Percentiles rank a stretch among this genome's conserved stretches.
These are phyloP conservation scores for Stachybotrys chartarum DNA, from an alignment of 2,329 filamentous ascomycete genomes.

Conservation along the genomic window DNA sequence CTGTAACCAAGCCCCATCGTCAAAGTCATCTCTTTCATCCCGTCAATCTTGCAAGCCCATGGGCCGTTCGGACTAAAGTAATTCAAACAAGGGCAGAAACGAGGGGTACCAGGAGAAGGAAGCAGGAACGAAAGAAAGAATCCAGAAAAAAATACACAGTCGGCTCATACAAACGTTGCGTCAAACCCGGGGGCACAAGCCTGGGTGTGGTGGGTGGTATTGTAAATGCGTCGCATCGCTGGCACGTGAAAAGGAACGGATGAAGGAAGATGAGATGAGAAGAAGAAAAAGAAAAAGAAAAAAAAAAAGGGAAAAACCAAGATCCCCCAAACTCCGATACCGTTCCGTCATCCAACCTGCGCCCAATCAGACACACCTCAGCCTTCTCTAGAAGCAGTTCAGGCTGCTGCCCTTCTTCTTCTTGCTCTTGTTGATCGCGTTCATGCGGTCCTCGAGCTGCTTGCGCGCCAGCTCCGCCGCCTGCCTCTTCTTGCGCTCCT, in stretches of 20 bases:
- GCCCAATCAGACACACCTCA: slow-evolving; percentile 6
- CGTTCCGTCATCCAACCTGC: background rate
- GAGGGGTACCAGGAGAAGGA: background rate
- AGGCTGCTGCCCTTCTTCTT: slow-evolving; percentile 92
- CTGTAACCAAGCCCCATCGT: slow-evolving; percentile 8
- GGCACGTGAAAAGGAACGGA: background rate
- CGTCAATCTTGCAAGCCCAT: slow-evolving; percentile 9
- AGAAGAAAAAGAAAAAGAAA: slow-evolving; percentile 12
- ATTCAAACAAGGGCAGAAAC: background rate
- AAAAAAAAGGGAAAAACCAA: slow-evolving; percentile 9
- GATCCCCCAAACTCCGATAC: background rate
- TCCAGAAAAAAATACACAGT: background rate
- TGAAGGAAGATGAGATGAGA: slow-evolving; percentile 1
- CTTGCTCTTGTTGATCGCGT: slow-evolving; percentile 78
- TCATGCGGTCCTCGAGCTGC: slow-evolving; percentile 92
- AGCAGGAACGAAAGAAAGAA: background rate
- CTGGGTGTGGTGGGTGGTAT: background rate
- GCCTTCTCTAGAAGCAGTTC: slow-evolving; percentile 78
- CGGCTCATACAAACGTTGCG: background rate
- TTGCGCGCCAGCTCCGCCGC: slow-evolving; percentile 84
- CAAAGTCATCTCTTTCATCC: slow-evolving; percentile 18
- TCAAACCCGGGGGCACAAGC: background rate
- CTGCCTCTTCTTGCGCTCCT: slow-evolving; percentile 87
- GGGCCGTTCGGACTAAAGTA: too few relatives aligned
- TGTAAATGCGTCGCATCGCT: background rate